Percentiles rank a stretch among this genome's conserved stretches.
phyloP scores from a whole-genome alignment of 2,329 filamentous ascomycete species.

The Alternaria ventricosa region DNA sequence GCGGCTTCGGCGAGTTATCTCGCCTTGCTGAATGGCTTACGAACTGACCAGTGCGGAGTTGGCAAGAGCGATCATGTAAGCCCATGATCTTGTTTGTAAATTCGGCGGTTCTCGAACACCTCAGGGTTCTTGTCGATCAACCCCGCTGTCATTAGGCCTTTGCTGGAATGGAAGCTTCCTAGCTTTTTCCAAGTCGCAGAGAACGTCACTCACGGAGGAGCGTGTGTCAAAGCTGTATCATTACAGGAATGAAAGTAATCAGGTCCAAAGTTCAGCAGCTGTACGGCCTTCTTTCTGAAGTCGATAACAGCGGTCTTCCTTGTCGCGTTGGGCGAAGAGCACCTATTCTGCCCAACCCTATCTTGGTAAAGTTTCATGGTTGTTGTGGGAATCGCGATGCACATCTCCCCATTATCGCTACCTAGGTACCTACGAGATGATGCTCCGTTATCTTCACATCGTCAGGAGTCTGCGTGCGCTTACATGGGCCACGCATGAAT shows the following conservation, averaged over 20 bases:
- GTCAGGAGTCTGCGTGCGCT: neutral
- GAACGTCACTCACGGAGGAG: neutral
- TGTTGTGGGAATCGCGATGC: neutral
- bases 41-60: conserved; percentile 22
- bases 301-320: conserved; percentile 5
- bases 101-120: conserved; percentile 7
- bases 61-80: conserved; percentile 17
- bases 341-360: neutral
- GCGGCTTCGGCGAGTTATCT: conserved; percentile 10
- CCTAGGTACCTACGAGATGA: neutral
- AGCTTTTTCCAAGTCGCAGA: neutral
- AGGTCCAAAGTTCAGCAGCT: neutral
- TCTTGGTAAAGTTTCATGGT: neutral
- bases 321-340: conserved; percentile 1
- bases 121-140: conserved; percentile 1
- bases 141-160: neutral
- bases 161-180: neutral
- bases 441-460: neutral
- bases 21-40: conserved; percentile 22
- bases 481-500: neutral
- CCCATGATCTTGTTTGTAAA: neutral
- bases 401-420: neutral
- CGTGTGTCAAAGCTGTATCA: neutral
- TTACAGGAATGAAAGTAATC: neutral
- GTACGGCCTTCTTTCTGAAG: neutral